Percentiles rank a stretch among this genome's conserved stretches.
Conservation (phyloP, 2,329 filamentous ascomycete genomes). For the Hypoxylon sp. region DNA sequence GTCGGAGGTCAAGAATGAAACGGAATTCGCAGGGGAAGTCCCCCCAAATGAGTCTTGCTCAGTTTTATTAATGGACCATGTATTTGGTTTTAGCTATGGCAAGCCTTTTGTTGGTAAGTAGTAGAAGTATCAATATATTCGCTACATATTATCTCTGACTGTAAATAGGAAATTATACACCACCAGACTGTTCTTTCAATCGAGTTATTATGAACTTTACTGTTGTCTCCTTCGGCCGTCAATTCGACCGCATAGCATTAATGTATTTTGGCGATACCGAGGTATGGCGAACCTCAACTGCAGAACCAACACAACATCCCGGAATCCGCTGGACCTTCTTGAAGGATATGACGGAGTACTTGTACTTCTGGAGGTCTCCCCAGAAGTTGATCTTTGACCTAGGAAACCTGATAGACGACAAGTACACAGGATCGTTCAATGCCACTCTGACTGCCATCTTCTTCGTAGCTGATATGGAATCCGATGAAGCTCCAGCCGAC, state of each 20-base stretch:
- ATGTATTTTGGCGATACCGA: constrained; percentile 77
- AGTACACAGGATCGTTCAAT: constrained; percentile 73
- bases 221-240: constrained; percentile 72
- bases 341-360: constrained; percentile 76
- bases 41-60: constrained; percentile 24
- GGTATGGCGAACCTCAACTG: constrained; percentile 77
- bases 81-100: constrained; percentile 47
- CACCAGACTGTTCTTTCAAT: constrained; percentile 74
- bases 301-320: constrained; percentile 69
- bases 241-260: constrained; percentile 74
- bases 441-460: constrained; percentile 74
- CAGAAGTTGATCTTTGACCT: constrained; percentile 78
- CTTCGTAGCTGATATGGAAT: constrained; percentile 61
- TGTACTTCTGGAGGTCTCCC: constrained; percentile 69
- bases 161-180: constrained; percentile 66
- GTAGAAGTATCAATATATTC: constrained; percentile 9
- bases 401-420: constrained; percentile 71
- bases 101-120: constrained; percentile 47
- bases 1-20: neutral
- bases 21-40: neutral
- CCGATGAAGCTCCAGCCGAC: constrained; percentile 67
- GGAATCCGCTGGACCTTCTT: constrained; percentile 76
- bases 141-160: constrained; percentile 29
- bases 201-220: constrained; percentile 75
- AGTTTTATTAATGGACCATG: constrained; percentile 45